Conservation (phyloP, 2,329 filamentous ascomycete genomes). For the Trichoderma hamatum region DNA sequence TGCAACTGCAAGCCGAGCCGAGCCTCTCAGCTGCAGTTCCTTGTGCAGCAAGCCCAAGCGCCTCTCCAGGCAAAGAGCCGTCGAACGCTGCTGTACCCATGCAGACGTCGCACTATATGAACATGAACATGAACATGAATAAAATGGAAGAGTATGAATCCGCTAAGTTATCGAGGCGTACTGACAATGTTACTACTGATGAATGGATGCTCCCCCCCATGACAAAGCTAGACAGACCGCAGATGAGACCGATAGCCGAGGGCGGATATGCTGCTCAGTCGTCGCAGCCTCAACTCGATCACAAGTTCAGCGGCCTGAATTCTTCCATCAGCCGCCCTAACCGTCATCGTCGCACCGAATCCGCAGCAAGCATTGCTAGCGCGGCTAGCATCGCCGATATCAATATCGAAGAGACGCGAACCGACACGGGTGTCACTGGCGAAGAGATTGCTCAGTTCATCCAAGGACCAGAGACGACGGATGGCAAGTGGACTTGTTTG, state of each 20-base stretch:
- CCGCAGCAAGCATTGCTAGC: conserved; percentile 59
- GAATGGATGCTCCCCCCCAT: conserved; percentile 44
- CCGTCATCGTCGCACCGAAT: conserved; percentile 61
- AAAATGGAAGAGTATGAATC: conserved; percentile 44
- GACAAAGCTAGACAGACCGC: conserved; percentile 50
- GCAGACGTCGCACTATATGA: conserved; percentile 60
- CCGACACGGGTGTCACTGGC: conserved; percentile 80
- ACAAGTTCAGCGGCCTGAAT: conserved; percentile 25
- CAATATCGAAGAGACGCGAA: conserved; percentile 67
- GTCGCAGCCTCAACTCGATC: conserved; percentile 33
- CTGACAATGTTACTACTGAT: conserved; percentile 42
- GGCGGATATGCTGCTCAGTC: conserved; percentile 45
- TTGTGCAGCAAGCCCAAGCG: conserved; percentile 58
- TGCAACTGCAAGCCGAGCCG: conserved; percentile 60
- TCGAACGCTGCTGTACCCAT: conserved; percentile 57
- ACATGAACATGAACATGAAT: conserved; percentile 49
- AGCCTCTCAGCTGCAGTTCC: conserved; percentile 51
- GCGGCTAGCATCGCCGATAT: conserved; percentile 63
- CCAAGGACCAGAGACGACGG: conserved; percentile 68
- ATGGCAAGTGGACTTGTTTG: conserved; percentile 79
- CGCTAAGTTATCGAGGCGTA: conserved; percentile 42
- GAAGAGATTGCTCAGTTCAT: conserved; percentile 83
- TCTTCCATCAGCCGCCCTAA: conserved; percentile 29
- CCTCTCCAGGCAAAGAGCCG: conserved; percentile 49
- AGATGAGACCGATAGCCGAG: conserved; percentile 46